Base-by-base conservation (phyloP, 805 yeast genomes). In the Nakazawaea peltata region DNA sequence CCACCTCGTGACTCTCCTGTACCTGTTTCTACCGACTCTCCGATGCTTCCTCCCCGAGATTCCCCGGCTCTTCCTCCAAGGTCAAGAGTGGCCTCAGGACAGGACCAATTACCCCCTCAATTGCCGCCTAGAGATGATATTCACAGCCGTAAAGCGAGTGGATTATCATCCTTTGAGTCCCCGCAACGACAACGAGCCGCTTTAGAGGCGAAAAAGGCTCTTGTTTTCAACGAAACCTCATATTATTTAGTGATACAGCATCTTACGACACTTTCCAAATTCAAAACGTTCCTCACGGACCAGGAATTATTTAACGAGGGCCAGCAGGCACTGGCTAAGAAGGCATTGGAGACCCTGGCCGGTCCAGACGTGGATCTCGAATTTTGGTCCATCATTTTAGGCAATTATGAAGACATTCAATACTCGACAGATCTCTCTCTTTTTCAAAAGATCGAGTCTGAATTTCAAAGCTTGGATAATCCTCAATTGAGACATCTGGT, bases 301-400 rank as follows among this genome's bases (percentile, higher is more conserved):
- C 32, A 36, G 17, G 32, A 23, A 5, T 27, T 36, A 14, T 14
- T 22, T 5, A 12, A 27, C 19, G 21, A 27, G 12, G 31, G 17
- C 5, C 17, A 8, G 4, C 5, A 2, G 13, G 3, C n/a, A 4
- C 14, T n/a, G n/a, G 3, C 10, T 33, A 6, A n/a, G n/a, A n/a
- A n/a, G n/a, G n/a, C n/a, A n/a, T n/a, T n/a, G n/a, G n/a, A n/a
- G n/a, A n/a, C n/a, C n/a, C n/a, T n/a, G n/a, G n/a, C n/a, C 11
- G 8, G 24, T 21, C 24, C 11, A 3, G 12, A 21, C 21, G 19
- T 37, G 4, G 40, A 37, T 23, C n/a, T 28, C 7, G 36, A 32
- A 4, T 37, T 37, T 28, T 37, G 40, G 40, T 22, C 28, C 22
- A 11, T 37, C 5, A 24, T 37, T 12, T 27, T 37, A 12, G n/a